Evolutionary conservation across 352 stramenopile species (phyloP).

Genomic region (Discostella stelligera): DNA sequence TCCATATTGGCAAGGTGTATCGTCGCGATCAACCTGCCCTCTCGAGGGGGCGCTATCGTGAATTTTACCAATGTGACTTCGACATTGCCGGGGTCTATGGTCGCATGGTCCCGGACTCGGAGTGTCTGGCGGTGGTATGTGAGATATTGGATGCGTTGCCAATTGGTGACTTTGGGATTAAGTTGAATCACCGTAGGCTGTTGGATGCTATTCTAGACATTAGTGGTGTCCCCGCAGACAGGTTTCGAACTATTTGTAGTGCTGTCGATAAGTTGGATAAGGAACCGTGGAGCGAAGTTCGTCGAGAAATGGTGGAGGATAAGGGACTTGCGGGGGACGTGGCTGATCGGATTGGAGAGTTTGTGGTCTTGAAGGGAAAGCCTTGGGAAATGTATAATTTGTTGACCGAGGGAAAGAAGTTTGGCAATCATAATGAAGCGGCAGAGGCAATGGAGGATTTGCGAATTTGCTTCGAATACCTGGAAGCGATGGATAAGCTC

Average conservation of each 20-base stretch:
- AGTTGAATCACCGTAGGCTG: constrained; percentile 96
- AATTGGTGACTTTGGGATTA: constrained; percentile 93
- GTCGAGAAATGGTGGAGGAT: constrained; percentile 94
- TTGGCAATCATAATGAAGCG: constrained; percentile 87
- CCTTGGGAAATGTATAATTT: constrained; percentile 87
- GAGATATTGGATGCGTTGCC: constrained; percentile 86
- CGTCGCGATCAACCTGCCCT: constrained; percentile 93
- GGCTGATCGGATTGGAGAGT: constrained; percentile 92
- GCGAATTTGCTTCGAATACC: constrained; percentile 93
- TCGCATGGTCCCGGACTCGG: constrained; percentile 94
- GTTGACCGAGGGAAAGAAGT: constrained; percentile 86
- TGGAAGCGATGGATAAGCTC: constrained; percentile 95
- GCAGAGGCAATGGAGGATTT: constrained; percentile 86
- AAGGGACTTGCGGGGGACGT: constrained; percentile 91
- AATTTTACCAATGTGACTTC: constrained; percentile 99
- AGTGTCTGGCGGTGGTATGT: constrained; percentile 93
- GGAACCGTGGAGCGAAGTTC: constrained; percentile 89
- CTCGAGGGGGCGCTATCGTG: constrained; percentile 92
- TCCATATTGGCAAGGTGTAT: constrained; percentile 97
- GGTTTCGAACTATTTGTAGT: constrained; percentile 96
- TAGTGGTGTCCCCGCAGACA: constrained; percentile 93
- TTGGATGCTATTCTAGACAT: constrained; percentile 97
- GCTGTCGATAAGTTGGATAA: constrained; percentile 99
- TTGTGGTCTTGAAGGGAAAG: constrained; percentile 89
- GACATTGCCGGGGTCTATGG: constrained; percentile 95